Base-by-base conservation (phyloP, 2,329 filamentous ascomycete species). In the Penicillium sp. region DNA sequence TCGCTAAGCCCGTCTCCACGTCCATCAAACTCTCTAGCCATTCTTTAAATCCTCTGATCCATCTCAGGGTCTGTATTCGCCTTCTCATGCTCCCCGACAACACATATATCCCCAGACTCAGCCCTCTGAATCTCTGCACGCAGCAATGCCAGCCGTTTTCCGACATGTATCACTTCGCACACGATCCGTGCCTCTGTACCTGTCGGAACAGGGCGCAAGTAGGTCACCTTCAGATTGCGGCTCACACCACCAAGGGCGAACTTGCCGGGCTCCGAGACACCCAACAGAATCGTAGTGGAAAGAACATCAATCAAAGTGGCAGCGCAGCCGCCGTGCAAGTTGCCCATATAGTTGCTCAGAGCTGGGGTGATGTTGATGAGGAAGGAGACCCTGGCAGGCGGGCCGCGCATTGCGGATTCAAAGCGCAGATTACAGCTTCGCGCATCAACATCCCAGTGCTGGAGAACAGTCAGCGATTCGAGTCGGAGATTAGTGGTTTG, bases 321-420 rank as follows among this genome's bases (percentile, higher is more conserved):
- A 0, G 83, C 78, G 57, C 83, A 85, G 16, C 94, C 94, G n/a
- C 89, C 90, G 71, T 95, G 94, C 65, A 97, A 76, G 71, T 96
- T 97, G 38, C 92, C 93, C 65, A 96, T 74, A 57, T 89, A 82
- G 78, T 97, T 99, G 54, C 92, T 96, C 64, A 97, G 78, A 66
- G 96, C 90, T 16, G 88, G 85, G 31, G 92, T 95, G 71, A 97
- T 95, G 62, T 58, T 70, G 33, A 72, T 56, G 6, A 66, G 64
- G 49, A 66, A 75, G 6, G 66, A 65, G 47, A 67, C 69, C 33
- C 63, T 65, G 21, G 69, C 59, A 15, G 69, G 67, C 15, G 72
- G 70, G 5, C 67, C 67, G 15, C 52, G 58, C 23, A 62, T 67
- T 39, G 72, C 72, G 50, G 70, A 71, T 55, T 74, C 71, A 53